Base-by-base conservation (phyloP, 164 flowering plant genomes). In the Piper betle region DNA sequence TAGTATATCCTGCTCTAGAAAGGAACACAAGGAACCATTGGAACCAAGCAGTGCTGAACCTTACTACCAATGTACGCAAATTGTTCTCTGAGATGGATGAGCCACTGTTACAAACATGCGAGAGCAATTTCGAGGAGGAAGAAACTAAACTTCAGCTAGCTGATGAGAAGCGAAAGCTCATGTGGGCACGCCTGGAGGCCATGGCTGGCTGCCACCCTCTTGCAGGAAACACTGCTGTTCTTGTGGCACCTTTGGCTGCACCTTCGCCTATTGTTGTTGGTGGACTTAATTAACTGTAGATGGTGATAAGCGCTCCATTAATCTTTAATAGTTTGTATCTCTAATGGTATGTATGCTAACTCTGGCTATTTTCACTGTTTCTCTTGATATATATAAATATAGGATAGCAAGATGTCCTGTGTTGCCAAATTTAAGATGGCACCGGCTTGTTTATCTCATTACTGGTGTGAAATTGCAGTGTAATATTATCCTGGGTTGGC, bases 1-100 rank as follows among this genome's bases (percentile, higher is more conserved):
- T 87, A 48, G 59, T 93, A 57, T 75, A 82, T 61, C 88, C 97
- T 4, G 87, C 91, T 18, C 65, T 93, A 16, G 98, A 90, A 69
- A 78, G 66, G 68, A 93, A 93, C 70, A 75, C 80, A 6, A 77
- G 75, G 55, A 72, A 50, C 65, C 98, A 93, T 69, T 93, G 98
- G 98, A 93, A 90, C 73, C 97, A 81, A 57, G 77, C 94, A 2
- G 98, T 93, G 60, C 85, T 84, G 53, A 84, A 88, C 76, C 66
- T 88, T 40, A 90, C 86, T n/a, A 33, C 81, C 18, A 88, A 86
- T 50, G 84, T 93, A 42, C 75, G 80, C 68, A 87, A 83, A 73
- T 80, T 87, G 81, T 82, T 93, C 46, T 42, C 76, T 4, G 98
- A 90, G 69, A 86, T 93, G 90, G 98, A 93, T 59, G 86, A 82